phyloP scores from a whole-genome alignment of 768 basidiomycete species.

The Krasilnikovozyma curviuscula region DNA sequence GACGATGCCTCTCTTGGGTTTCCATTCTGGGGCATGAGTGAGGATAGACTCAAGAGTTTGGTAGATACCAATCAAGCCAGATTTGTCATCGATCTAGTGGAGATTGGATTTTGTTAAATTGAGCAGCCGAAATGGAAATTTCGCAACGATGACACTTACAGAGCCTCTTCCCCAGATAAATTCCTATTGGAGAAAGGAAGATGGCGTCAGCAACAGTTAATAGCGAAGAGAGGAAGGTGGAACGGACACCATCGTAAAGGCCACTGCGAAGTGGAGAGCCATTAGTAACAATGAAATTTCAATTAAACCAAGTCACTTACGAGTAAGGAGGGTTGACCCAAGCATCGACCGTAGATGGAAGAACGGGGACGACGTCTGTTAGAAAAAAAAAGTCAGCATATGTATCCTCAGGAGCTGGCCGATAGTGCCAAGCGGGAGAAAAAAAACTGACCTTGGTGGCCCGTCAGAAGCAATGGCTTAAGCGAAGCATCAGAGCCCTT shows the following conservation, averaged over 20 bases:
- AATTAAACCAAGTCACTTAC: no score
- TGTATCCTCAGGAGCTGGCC: background rate
- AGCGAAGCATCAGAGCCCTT: conserved; percentile 39
- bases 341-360: conserved; percentile 14
- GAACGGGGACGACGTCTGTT: conserved; percentile 23
- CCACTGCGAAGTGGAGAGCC: conserved; percentile 39
- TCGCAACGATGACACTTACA: background rate
- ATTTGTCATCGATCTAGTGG: conserved; percentile 20
- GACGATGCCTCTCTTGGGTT: background rate
- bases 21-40: no score
- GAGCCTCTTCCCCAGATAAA: conserved; percentile 26
- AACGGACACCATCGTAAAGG: conserved; percentile 71
- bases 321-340: conserved; percentile 2
- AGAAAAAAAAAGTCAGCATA: background rate
- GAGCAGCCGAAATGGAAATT: background rate
- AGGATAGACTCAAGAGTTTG: background rate
- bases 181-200: conserved; percentile 11
- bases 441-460: conserved; percentile 20
- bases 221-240: conserved; percentile 36
- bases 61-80: conserved; percentile 19
- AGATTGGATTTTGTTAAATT: background rate
- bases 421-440: no score
- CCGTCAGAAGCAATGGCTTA: conserved; percentile 42
- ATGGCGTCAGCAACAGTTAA: conserved; percentile 5
- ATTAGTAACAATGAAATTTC: no score